phyloP scores from a whole-genome alignment of 2,329 filamentous ascomycete genomes.

The Fusarium subglutinans region DNA sequence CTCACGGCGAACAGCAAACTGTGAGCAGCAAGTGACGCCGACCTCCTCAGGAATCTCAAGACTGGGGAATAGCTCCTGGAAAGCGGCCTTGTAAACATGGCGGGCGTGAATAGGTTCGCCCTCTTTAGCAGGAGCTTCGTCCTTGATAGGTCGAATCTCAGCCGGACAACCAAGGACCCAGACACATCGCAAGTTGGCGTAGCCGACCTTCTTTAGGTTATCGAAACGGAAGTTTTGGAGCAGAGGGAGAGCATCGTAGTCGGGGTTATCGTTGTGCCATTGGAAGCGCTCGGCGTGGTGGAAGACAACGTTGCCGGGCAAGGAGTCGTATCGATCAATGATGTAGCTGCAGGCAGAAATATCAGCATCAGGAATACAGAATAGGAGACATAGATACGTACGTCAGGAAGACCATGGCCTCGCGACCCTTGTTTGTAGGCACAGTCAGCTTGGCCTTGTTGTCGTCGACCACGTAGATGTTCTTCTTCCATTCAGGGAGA shows the following conservation, averaged over 20 bases:
- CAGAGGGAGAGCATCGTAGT: slow-evolving; percentile 63
- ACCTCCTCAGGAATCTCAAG: slow-evolving; percentile 59
- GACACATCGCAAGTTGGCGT: slow-evolving; percentile 69
- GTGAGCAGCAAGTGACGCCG: slow-evolving; percentile 70
- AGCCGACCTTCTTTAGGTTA: slow-evolving; percentile 63
- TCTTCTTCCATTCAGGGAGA: slow-evolving; percentile 59
- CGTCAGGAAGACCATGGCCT: slow-evolving; percentile 63
- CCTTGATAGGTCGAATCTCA: slow-evolving; percentile 55
- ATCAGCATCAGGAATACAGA: background rate
- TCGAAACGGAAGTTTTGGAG: slow-evolving; percentile 59
- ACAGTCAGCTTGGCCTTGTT: slow-evolving; percentile 58
- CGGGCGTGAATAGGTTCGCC: slow-evolving; percentile 51
- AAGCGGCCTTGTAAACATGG: slow-evolving; percentile 54
- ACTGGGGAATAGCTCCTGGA: slow-evolving; percentile 53
- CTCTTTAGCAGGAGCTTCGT: slow-evolving; percentile 49
- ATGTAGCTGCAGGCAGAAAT: slow-evolving; percentile 50
- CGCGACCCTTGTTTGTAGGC: slow-evolving; percentile 59
- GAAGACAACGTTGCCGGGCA: slow-evolving; percentile 58
- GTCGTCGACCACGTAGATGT: slow-evolving; percentile 65
- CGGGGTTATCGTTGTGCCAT: slow-evolving; percentile 64
- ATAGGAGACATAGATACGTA: slow-evolving; percentile 34
- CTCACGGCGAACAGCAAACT: slow-evolving; percentile 68
- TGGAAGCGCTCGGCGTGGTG: slow-evolving; percentile 59
- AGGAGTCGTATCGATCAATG: slow-evolving; percentile 58
- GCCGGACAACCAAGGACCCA: slow-evolving; percentile 65